Evolutionary conservation across 805 yeast species (phyloP).

Genomic region (Saccharomyces mikatae): DNA sequence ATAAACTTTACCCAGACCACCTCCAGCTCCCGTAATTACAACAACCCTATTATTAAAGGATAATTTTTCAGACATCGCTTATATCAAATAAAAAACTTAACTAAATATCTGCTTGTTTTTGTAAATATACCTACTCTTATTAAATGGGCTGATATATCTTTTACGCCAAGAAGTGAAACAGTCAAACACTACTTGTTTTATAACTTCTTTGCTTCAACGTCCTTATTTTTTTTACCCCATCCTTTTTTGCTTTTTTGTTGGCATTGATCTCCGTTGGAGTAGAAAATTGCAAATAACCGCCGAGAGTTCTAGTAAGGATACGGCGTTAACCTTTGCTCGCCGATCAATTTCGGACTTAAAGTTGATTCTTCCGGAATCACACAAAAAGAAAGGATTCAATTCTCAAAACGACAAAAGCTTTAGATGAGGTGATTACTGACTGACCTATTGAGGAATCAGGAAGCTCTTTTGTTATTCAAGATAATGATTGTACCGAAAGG

Average conservation of each 20-base stretch:
- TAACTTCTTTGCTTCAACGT: neutral
- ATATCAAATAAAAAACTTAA: neutral
- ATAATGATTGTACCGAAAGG: neutral
- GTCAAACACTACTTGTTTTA: neutral
- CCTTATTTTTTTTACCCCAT: neutral
- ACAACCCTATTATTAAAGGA: constrained; percentile 78
- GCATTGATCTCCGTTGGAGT: neutral
- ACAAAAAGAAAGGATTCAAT: neutral
- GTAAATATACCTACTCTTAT: neutral
- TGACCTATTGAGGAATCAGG: neutral
- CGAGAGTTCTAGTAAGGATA: neutral
- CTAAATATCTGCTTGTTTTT: neutral
- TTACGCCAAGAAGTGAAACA: neutral
- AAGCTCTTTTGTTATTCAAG: neutral
- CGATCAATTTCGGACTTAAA: neutral
- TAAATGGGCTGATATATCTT: neutral
- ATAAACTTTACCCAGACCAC: constrained; percentile 86
- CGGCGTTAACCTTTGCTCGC: neutral
- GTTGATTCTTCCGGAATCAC: neutral
- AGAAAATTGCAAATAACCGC: neutral
- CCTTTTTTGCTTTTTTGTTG: neutral
- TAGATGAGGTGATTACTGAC: neutral
- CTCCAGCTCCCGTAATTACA: constrained; percentile 94
- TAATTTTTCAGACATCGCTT: constrained; percentile 19
- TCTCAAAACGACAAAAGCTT: neutral